phyloP scores from a whole-genome alignment of 1,139 yeast species.

The Yamadazyma dushanensis region DNA sequence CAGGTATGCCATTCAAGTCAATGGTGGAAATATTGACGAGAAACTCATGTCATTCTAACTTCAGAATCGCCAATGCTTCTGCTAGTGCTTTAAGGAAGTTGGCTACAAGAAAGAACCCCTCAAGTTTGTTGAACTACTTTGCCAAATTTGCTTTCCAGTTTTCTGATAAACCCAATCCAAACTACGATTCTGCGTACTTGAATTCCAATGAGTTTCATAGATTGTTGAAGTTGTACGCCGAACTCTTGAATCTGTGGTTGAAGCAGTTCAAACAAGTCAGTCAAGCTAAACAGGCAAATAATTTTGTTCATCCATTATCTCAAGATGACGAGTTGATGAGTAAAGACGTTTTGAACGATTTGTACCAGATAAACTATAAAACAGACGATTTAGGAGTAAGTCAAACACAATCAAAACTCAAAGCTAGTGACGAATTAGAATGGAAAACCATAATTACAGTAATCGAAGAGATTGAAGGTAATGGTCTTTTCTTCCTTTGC shows the following conservation, averaged over 20 bases:
- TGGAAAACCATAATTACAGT: constrained; percentile 78
- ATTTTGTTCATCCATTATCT: constrained; percentile 26
- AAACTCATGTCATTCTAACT: constrained; percentile 70
- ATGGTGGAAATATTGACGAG: constrained; percentile 74
- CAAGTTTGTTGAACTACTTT: constrained; percentile 67
- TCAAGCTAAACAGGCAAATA: constrained; percentile 20
- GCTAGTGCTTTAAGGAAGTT: constrained; percentile 61
- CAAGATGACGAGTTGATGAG: constrained; percentile 43
- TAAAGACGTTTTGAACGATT: constrained; percentile 43
- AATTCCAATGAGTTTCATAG: constrained; percentile 59
- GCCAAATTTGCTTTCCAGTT: constrained; percentile 80
- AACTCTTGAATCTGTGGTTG: constrained; percentile 79
- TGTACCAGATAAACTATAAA: constrained; percentile 44
- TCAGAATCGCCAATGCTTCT: constrained; percentile 62
- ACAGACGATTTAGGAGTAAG: constrained; percentile 33
- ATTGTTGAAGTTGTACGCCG: constrained; percentile 71
- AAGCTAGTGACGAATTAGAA: constrained; percentile 66
- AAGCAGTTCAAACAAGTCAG: constrained; percentile 48
- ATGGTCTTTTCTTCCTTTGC: constrained; percentile 87
- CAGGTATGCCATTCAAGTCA: constrained; percentile 56
- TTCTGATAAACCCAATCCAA: constrained; percentile 59
- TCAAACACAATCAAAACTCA: constrained; percentile 22
- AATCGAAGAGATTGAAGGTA: constrained; percentile 93
- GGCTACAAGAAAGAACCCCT: constrained; percentile 71
- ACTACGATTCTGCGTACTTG: constrained; percentile 54